Base-by-base conservation (phyloP, 495 filamentous ascomycete species). In the Xylona heveae region DNA sequence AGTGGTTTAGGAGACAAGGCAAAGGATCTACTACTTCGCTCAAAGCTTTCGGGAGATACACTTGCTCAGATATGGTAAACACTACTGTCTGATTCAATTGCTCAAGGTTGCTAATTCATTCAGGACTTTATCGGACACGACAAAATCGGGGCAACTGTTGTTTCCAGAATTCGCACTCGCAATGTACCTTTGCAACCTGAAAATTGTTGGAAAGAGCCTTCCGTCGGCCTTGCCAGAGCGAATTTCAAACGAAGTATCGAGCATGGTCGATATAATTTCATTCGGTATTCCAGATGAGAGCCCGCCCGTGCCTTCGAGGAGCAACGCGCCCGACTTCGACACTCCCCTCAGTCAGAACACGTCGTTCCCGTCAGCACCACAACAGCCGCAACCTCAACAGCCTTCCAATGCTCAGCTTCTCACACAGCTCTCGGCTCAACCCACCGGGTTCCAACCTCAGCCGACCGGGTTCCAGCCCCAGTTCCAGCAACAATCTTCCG, bases 211-310 rank as follows among this genome's bases (percentile, higher is more conserved):
- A 19, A 92, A 91, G 50, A 57, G 68, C 0, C 45, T 99, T 6
- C 90, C 90, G 1, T 42, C 58, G 1, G 47, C 48, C 8, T 57
- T 99, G 2, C 85, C 90, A 0, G 84, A 94, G 24, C 74, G 66
- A 24, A 71, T 95, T 29, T 74, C 66, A 52, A 99, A 95, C 48
- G 90, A 99, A 53, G 90, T 99, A 19, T 94, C 85, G 6, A 90
- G 90, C 46, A 95, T 99, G 88, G 90, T 99, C 21, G 90, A 99
- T 47, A 95, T 95, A 26, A 99, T 99, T 40, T 92, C 85, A 13
- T 95, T 95, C 49, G 79, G 78, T 36, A 69, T 94, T 13, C 69
- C 71, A 0, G 90, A 97, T 42, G 76, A 84, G 10, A 61, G 54
- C 12, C 66, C 74, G 38, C 52, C 55, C 8, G 44, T 59, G 21